These are phyloP conservation scores for Sechiopsis laciniata DNA, from an alignment of 306 rosid genomes.

Conservation along the genomic window DNA sequence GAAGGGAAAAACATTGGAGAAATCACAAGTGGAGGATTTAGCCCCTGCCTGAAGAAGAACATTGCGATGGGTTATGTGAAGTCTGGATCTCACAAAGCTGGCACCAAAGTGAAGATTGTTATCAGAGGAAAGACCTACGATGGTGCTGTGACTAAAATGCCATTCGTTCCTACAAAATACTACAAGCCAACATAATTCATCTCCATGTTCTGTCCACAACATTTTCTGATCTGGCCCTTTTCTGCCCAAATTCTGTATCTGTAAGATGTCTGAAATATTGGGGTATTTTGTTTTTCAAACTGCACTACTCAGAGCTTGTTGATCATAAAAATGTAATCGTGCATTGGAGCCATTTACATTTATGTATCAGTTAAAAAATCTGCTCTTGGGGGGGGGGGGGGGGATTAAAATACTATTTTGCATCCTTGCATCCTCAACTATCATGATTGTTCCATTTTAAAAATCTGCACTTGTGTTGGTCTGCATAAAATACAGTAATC, in stretches of 20 bases:
- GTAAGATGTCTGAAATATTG: too few relatives aligned
- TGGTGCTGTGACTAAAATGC: constrained; percentile 90
- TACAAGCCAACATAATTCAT: constrained; percentile 69
- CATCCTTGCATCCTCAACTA: too few relatives aligned
- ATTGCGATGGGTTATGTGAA: constrained; percentile 96
- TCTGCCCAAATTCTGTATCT: too few relatives aligned
- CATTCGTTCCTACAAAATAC: constrained; percentile 91
- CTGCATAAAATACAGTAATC: too few relatives aligned
- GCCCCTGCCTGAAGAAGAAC: constrained; percentile 96
- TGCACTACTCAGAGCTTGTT: constrained; percentile 6
- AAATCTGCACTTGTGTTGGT: too few relatives aligned
- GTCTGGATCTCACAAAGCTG: constrained; percentile 89
- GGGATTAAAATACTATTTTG: too few relatives aligned
- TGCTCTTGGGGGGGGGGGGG: too few relatives aligned
- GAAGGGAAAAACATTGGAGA: constrained; percentile 80
- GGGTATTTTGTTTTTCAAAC: too few relatives aligned
- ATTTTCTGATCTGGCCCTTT: constrained; percentile 2
- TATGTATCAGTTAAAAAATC: too few relatives aligned
- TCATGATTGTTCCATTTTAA: too few relatives aligned
- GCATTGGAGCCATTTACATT: not conserved
- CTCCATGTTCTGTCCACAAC: constrained; percentile 23
- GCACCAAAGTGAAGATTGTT: constrained; percentile 82
- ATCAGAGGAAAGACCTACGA: constrained; percentile 84
- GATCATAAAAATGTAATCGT: constrained; percentile 4
- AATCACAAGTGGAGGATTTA: constrained; percentile 96